Conservation (phyloP, 2,329 filamentous ascomycete genomes). For the Cadophora sp. region DNA sequence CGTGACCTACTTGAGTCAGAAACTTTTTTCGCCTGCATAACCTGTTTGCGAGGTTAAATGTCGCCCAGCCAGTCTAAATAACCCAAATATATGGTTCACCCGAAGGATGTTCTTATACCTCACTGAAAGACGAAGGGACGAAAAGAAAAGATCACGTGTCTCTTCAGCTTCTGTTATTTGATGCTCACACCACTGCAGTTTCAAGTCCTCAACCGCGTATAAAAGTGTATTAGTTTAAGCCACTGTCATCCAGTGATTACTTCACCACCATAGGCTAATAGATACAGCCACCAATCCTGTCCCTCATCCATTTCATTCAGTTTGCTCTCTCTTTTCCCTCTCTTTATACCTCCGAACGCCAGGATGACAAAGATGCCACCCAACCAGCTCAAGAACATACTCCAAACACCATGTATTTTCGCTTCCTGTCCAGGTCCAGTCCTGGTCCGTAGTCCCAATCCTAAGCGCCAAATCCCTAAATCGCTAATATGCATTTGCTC, state of each 20-base stretch:
- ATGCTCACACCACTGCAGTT: not conserved
- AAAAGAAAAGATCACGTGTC: not conserved
- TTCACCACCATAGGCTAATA: not conserved
- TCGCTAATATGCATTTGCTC: conserved; percentile 6
- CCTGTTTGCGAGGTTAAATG: not conserved
- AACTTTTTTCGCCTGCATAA: not conserved
- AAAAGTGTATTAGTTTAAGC: not conserved
- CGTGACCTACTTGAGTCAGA: not conserved
- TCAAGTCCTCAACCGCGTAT: not conserved
- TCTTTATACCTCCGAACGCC: not conserved
- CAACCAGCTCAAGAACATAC: not conserved
- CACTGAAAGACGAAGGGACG: too few species aligned
- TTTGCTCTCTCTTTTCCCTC: not conserved
- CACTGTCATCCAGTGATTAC: not conserved
- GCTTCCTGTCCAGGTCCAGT: not conserved
- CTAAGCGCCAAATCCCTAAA: not conserved
- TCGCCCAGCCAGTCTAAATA: not conserved
- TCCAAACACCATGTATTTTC: conserved; percentile 2
- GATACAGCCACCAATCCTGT: not conserved
- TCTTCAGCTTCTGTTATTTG: not conserved
- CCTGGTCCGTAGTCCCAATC: not conserved
- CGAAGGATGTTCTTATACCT: too few species aligned
- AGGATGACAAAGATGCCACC: not conserved
- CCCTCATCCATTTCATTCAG: not conserved
- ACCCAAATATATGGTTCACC: not conserved